Evolutionary conservation across 192 early-diverging fungal species (phyloP), one percentile per base, ranked within the genome.

Genomic region (Backusella mclennaniae): DNA sequence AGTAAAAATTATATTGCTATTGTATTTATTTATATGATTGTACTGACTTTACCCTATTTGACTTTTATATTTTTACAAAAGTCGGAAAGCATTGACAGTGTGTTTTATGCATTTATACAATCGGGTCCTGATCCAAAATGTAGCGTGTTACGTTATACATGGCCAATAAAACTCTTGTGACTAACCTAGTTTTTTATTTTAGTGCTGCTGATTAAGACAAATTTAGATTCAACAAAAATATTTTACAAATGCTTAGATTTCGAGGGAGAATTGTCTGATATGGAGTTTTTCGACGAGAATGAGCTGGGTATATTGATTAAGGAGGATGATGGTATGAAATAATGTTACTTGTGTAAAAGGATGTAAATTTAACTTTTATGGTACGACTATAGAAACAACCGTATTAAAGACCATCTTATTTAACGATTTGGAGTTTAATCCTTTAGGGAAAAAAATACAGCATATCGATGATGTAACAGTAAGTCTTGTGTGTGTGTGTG

Each of bases 91-190:
- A 63, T 63, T 63, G 56, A 63, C 56, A 63, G 26, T 26, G 56
- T 63, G 21, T 63, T 63, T 63, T 44, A 71, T 71, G 70, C 70
- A 49, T 71, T 71, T 49, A 33, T 49, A 49, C 70, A 69, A 69
- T 38, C 38, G 39, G 38, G 42, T 44, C 70, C 21, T 42, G 41
- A 71, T 44, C 44, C 70, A 46, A 71, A 71, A 71, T 44, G 70
- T 71, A 44, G 42, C 9, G 36, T 35, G 9, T 69, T 69, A 36
- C 38, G 56, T 63, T 63, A 63, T 63, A 63, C 56, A 53, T 26
- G n/a, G 26, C 26, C 56, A 63, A 39, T 69, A 23, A 41, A 21
- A 23, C 36, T 35, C 17, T 69, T 39, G 8, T n/a, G 17, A 36
- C 35, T 41, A 69, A 35, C 35, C 21, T 41, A 14, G 21, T 41